These are phyloP conservation scores for Heliocybe sulcata DNA, from an alignment of 1,284 basidiomycete genomes.

Conservation along the genomic window DNA sequence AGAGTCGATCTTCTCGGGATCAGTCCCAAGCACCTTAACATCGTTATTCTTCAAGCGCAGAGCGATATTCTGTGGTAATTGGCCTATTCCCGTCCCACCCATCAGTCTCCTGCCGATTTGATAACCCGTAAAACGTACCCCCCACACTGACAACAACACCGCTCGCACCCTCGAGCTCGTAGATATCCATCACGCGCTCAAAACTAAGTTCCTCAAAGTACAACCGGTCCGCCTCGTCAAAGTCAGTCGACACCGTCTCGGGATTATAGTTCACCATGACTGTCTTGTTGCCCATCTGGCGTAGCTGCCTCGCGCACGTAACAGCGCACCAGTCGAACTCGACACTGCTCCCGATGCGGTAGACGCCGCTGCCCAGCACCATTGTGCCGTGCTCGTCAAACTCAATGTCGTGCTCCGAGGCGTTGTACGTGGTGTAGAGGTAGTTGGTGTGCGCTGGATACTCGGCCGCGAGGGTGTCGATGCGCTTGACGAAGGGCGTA, in stretches of 20 bases:
- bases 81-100: conserved; percentile 48
- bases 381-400: conserved; percentile 98
- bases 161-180: conserved; percentile 89
- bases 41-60: conserved; percentile 87
- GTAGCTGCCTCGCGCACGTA: conserved; percentile 89
- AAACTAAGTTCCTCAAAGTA: conserved; percentile 99
- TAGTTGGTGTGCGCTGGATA: conserved; percentile 99
- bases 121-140: too few species aligned
- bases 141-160: conserved; percentile 97
- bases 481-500: conserved; percentile 98
- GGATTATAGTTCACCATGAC: conserved; percentile 99
- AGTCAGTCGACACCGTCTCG: conserved; percentile 98
- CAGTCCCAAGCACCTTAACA: conserved; percentile 94
- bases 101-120: too few species aligned
- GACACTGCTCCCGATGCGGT: conserved; percentile 96
- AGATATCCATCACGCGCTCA: conserved; percentile 99
- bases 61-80: conserved; percentile 98
- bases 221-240: conserved; percentile 96
- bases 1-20: conserved; percentile 92
- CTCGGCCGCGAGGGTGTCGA: conserved; percentile 98
- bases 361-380: conserved; percentile 98
- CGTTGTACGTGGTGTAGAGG: conserved; percentile 99
- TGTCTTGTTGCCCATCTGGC: conserved; percentile 89
- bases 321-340: conserved; percentile 99
- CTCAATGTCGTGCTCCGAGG: conserved; percentile 90